Evolutionary conservation across 768 basidiomycete species (phyloP), one percentile per base, ranked within the genome.

Genomic region (Phlebiopsis gigantea): DNA sequence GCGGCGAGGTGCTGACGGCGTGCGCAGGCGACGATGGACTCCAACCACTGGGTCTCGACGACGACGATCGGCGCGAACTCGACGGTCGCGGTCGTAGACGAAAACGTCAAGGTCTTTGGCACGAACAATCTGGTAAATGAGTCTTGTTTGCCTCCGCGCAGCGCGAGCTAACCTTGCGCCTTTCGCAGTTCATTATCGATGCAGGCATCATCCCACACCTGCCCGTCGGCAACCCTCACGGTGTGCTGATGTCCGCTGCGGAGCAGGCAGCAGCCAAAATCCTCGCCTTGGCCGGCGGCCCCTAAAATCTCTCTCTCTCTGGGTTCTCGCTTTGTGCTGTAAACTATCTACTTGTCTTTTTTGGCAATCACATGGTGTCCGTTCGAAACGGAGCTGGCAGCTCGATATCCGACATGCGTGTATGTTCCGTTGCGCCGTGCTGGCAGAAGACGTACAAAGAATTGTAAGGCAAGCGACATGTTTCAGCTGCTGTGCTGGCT

Each of bases 21-120:
- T 17, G 71, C 72, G 7, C 31, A 6, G 14, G 34, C 57, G 15
- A 69, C 65, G 22, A 69, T 84, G 70, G 73, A 80, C 68, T 83
- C 81, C 5, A 86, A 86, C 62, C 84, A 86, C 66, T 85, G 83
- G 83, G 78, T 83, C 17, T 83, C 81, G 19, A 74, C 82, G 4
- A 76, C 75, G 62, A 72, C 65, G 31, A 80, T 85, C 43, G 78
- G 79, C 31, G 67, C 66, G 19, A 62, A 53, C 56, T 60, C 66
- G 31, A 65, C 68, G 22, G 57, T 46, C 29, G 70, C 67, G 6
- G 84, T 86, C 22, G 82, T 86, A 19, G 83, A 85, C 58, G 66
- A 75, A 57, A 83, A 84, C 64, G 70, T 75, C 10, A 80, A 81
- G 64, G 85, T 85, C 49, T 72, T 70, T 62, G 67, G 69, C 63